These are phyloP conservation scores for Aspergillus cavernicola DNA, from an alignment of 495 filamentous ascomycete genomes.

Conservation along the genomic window DNA sequence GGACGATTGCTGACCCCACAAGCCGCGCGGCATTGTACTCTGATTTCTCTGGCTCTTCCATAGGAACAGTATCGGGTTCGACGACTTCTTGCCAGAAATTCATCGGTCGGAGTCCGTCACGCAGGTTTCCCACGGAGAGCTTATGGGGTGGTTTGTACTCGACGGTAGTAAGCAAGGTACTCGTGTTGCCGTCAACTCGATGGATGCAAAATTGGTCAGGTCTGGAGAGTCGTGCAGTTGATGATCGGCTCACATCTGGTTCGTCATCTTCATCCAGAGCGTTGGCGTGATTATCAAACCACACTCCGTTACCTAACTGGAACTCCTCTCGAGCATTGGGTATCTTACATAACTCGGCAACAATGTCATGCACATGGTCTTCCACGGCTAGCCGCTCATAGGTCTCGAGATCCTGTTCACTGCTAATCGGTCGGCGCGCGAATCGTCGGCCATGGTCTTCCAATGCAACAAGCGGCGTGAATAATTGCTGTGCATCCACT, in stretches of 20 bases:
- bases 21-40: constrained; percentile 25
- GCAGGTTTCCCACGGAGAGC: neutral
- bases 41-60: constrained; percentile 16
- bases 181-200: neutral
- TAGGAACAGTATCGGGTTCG: constrained; percentile 2
- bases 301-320: constrained; percentile 21
- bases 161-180: neutral
- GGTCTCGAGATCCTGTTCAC: constrained; percentile 28
- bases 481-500: constrained; percentile 16
- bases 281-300: constrained; percentile 26
- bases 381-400: constrained; percentile 29
- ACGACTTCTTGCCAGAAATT: neutral
- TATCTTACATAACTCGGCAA: constrained; percentile 27
- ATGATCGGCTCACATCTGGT: neutral
- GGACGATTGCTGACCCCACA: constrained; percentile 18
- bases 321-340: constrained; percentile 22
- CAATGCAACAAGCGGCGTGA: constrained; percentile 19
- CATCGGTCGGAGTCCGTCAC: neutral
- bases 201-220: constrained; percentile 25
- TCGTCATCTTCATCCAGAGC: constrained; percentile 6
- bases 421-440: constrained; percentile 15
- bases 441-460: constrained; percentile 15
- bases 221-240: constrained; percentile 8
- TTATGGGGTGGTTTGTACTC: neutral
- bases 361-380: constrained; percentile 20